Conservation (phyloP, 257 asterid genomes). For the Solanum infundibuliforme region DNA sequence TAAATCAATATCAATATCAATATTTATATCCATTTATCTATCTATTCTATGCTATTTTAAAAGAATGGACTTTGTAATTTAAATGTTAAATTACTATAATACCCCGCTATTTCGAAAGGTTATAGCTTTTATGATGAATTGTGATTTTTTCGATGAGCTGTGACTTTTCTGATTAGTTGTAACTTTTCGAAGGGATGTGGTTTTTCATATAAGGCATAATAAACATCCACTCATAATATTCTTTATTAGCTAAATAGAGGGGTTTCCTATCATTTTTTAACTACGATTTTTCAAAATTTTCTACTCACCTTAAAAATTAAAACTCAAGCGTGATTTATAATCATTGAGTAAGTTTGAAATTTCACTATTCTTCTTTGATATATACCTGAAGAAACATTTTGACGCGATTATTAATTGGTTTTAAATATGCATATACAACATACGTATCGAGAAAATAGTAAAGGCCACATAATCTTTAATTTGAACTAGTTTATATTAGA, state of each 20-base stretch:
- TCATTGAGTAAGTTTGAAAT: not conserved
- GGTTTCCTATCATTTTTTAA: no score
- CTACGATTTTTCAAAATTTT: not conserved
- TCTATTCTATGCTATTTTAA: not conserved
- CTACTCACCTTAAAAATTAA: not conserved
- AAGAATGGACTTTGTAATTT: not conserved
- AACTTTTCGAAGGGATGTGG: accelerated
- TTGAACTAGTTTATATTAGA: not conserved
- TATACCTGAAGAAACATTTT: no score
- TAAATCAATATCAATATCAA: not conserved
- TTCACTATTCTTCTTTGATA: no score
- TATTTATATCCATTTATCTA: not conserved
- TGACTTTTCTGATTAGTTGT: no score
- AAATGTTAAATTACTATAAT: no score
- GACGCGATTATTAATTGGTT: not conserved
- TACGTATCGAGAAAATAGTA: not conserved
- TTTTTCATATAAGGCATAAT: not conserved
- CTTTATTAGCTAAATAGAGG: not conserved
- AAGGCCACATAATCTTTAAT: not conserved
- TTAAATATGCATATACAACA: not conserved
- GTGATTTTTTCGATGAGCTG: no score
- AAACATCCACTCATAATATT: not conserved
- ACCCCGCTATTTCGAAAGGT: no score
- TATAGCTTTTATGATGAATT: no score
- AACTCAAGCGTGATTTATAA: not conserved